These are phyloP conservation scores for Talaromyces rugulosus DNA, from an alignment of 2,329 filamentous ascomycete genomes.

Conservation along the genomic window DNA sequence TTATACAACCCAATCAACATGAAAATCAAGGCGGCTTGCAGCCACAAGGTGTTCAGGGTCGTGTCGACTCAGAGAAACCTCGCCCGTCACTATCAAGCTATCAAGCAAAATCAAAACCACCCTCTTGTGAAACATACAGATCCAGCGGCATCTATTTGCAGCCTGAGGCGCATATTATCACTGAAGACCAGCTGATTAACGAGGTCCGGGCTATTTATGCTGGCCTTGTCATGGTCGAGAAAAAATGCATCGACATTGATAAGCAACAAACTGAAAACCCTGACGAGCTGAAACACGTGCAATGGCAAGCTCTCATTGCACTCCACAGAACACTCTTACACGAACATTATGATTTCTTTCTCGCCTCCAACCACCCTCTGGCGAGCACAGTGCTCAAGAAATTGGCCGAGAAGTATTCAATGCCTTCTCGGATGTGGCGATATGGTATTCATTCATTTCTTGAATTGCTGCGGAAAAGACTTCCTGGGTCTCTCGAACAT, in stretches of 20 bases:
- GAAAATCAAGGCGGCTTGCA: background rate
- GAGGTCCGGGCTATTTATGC: slow-evolving; percentile 67
- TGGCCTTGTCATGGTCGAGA: slow-evolving; percentile 79
- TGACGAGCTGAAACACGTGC: slow-evolving; percentile 56
- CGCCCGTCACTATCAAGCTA: slow-evolving; percentile 53
- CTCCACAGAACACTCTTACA: slow-evolving; percentile 76
- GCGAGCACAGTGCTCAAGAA: slow-evolving; percentile 64
- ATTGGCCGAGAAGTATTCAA: slow-evolving; percentile 75
- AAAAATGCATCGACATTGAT: slow-evolving; percentile 80
- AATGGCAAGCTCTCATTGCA: slow-evolving; percentile 81
- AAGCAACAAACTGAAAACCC: slow-evolving; percentile 54
- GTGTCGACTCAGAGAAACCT: slow-evolving; percentile 62
- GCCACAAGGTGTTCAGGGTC: slow-evolving; percentile 77
- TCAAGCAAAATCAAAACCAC: slow-evolving; percentile 85
- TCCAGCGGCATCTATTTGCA: slow-evolving; percentile 46
- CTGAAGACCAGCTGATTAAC: slow-evolving; percentile 70
- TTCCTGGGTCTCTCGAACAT: slow-evolving; percentile 75
- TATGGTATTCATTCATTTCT: slow-evolving; percentile 86
- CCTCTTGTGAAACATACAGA: slow-evolving; percentile 28
- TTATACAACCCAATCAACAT: background rate
- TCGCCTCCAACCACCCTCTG: slow-evolving; percentile 81
- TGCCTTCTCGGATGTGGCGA: slow-evolving; percentile 92
- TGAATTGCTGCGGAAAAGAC: slow-evolving; percentile 67
- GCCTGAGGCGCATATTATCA: slow-evolving; percentile 64
- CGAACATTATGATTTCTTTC: slow-evolving; percentile 81